phyloP scores from a whole-genome alignment of 2,329 filamentous ascomycete species.

The Ophiostoma tasmaniense region DNA sequence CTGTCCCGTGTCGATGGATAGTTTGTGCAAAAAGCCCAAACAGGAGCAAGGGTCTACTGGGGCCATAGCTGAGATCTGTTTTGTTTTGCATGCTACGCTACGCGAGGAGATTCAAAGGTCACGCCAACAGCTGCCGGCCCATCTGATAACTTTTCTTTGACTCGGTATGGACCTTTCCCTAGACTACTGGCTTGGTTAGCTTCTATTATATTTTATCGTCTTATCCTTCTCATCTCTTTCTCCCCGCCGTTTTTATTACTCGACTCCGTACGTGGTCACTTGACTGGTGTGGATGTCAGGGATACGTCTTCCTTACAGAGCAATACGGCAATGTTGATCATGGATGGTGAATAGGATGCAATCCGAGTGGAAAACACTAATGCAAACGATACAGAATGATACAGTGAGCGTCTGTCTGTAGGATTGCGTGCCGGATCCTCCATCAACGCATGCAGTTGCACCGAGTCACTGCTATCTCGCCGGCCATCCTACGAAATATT shows the following conservation, averaged over 20 bases:
- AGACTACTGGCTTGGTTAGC: not conserved
- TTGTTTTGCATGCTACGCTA: not conserved
- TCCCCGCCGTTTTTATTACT: not conserved
- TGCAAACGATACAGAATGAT: not conserved
- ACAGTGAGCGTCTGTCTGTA: not conserved
- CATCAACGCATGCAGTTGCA: not conserved
- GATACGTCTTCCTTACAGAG: not conserved
- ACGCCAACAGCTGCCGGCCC: conserved; percentile 2
- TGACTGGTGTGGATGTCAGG: not conserved
- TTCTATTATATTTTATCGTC: not conserved
- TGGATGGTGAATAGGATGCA: not conserved
- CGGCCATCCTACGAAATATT: not conserved
- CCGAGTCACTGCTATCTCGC: not conserved
- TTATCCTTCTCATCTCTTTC: not conserved
- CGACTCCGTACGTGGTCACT: not conserved
- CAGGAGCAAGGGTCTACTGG: not conserved
- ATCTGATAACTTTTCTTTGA: not conserved
- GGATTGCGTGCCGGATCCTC: not conserved
- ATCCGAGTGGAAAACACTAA: not conserved
- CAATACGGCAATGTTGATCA: not conserved
- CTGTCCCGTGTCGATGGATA: not conserved
- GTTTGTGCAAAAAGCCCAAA: not conserved
- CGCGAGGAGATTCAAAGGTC: not conserved
- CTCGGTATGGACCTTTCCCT: no score
- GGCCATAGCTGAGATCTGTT: not conserved